phyloP scores from a whole-genome alignment of 345 rosid genomes.

The Cardiospermum halicacabum region DNA sequence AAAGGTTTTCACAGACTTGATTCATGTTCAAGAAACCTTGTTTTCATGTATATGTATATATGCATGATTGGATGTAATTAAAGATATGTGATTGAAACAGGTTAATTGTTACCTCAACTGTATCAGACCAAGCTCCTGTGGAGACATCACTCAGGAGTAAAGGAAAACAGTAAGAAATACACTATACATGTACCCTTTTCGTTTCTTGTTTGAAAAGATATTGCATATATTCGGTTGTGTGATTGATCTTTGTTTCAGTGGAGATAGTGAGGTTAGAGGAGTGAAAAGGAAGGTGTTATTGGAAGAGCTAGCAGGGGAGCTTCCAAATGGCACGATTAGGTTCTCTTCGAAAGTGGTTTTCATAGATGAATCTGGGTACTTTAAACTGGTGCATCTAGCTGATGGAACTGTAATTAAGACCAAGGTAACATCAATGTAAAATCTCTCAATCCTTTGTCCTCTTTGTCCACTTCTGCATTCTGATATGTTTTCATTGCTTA shows the following conservation, averaged over 20 bases:
- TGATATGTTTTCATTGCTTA: not conserved
- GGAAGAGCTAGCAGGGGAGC: slow-evolving; percentile 47
- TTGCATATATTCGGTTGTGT: not conserved
- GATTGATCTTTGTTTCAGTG: slow-evolving; percentile 13
- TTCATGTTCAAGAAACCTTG: not conserved
- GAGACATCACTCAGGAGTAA: slow-evolving; percentile 3
- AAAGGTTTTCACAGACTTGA: slow-evolving; percentile 26
- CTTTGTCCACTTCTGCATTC: not conserved
- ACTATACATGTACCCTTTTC: too few relatives aligned
- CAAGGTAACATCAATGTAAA: slow-evolving; percentile 36
- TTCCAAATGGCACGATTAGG: slow-evolving; percentile 59
- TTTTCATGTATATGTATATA: not conserved
- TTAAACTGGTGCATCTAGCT: slow-evolving; percentile 52
- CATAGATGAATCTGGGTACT: slow-evolving; percentile 47
- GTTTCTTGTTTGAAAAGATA: too few relatives aligned
- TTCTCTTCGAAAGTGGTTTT: slow-evolving; percentile 62
- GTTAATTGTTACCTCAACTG: slow-evolving; percentile 20
- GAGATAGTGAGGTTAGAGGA: slow-evolving; percentile 48
- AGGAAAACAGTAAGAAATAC: slow-evolving; percentile 2
- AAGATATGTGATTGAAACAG: slow-evolving; percentile 19
- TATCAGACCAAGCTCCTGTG: slow-evolving; percentile 18
- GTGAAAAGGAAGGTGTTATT: slow-evolving; percentile 48
- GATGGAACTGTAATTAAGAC: slow-evolving; percentile 51
- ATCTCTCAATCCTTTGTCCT: not conserved
- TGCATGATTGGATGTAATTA: not conserved